Percentiles rank a stretch among this genome's conserved stretches.
phyloP scores from a whole-genome alignment of 2,329 filamentous ascomycete genomes.

The Macroventuria anomochaeta region DNA sequence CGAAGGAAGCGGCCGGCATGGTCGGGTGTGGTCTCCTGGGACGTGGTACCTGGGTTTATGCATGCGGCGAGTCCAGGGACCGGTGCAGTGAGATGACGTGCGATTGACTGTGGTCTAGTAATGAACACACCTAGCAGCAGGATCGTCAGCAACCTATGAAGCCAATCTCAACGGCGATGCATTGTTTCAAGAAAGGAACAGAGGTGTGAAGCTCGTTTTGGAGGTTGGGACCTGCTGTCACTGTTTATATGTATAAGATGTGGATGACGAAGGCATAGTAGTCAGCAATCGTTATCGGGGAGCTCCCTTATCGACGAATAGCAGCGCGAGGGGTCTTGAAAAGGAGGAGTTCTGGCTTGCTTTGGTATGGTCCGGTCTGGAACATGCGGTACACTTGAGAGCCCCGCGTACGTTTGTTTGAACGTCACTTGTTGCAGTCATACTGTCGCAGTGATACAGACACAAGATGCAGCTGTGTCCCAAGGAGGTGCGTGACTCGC shows the following conservation, averaged over 20 bases:
- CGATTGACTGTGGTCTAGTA: not conserved
- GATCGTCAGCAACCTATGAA: not conserved
- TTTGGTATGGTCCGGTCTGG: slow-evolving; percentile 4
- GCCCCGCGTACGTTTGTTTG: slow-evolving; percentile 2
- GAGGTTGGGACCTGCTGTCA: not conserved
- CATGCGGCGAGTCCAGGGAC: not conserved
- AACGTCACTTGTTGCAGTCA: not conserved
- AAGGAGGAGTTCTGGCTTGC: slow-evolving; percentile 4
- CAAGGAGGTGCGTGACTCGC: slow-evolving; percentile 42
- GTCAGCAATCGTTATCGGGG: slow-evolving; percentile 8
- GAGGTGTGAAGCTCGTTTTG: too few relatives aligned
- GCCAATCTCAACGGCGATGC: not conserved
- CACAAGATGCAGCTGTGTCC: slow-evolving; percentile 47
- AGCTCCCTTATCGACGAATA: slow-evolving; percentile 5
- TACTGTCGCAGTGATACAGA: not conserved
- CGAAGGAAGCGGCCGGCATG: not conserved
- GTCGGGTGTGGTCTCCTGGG: not conserved
- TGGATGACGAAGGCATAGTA: slow-evolving; percentile 9
- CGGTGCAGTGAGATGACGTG: not conserved
- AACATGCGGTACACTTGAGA: not conserved
- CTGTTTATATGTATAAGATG: not conserved
- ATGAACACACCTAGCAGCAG: not conserved
- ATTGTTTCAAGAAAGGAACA: not conserved
- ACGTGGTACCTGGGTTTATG: not conserved
- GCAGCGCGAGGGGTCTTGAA: slow-evolving; percentile 1